Evolutionary conservation across 495 filamentous ascomycete species (phyloP).

Genomic region (Saxophila tyrrhenica): DNA sequence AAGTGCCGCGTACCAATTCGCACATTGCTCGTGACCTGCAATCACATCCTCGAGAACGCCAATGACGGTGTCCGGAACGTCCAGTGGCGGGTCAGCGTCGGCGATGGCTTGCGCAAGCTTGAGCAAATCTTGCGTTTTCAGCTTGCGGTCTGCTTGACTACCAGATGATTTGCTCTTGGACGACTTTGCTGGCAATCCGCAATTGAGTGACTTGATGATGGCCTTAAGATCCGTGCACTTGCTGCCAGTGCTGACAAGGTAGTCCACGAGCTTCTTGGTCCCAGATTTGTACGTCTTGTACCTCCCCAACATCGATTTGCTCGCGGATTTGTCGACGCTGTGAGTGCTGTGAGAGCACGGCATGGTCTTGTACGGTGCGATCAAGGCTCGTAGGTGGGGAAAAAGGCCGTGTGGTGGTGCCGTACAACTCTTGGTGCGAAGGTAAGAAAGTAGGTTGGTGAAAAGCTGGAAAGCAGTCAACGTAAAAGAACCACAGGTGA

Average conservation of each 20-base stretch:
- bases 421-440: too few relatives aligned
- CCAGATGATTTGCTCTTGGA: not conserved
- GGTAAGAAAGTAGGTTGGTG: not conserved
- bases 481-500: too few relatives aligned
- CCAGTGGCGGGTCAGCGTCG: not conserved
- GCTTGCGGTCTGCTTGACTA: not conserved
- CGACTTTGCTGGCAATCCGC: not conserved
- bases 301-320: not conserved
- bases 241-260: not conserved
- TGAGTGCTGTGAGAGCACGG: not conserved
- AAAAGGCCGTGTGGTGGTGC: too few relatives aligned
- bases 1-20: not conserved
- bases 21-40: conserved; percentile 1
- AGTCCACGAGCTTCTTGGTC: conserved; percentile 1
- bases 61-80: not conserved
- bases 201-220: not conserved
- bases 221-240: not conserved
- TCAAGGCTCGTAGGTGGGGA: too few relatives aligned
- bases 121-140: not conserved
- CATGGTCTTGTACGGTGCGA: not conserved
- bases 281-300: not conserved
- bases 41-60: not conserved
- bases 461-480: too few relatives aligned
- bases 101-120: not conserved
- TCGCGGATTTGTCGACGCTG: not conserved